These are phyloP conservation scores for Phaffia tasmanica DNA, from an alignment of 768 basidiomycete genomes.

Conservation along the genomic window DNA sequence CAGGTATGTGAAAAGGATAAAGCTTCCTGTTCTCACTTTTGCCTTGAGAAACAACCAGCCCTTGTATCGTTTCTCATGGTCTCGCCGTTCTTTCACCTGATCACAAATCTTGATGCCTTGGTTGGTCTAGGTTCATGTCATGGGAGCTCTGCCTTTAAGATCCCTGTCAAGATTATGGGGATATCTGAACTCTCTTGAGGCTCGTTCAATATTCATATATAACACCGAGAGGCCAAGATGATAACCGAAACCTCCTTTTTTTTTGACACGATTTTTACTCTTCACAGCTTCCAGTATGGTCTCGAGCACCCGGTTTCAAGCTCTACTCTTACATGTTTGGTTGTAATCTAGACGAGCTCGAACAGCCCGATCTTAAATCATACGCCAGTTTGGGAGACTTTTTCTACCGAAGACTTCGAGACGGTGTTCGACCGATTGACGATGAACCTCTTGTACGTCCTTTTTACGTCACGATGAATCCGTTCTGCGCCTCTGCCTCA, in stretches of 20 bases:
- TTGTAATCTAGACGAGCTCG: slow-evolving; percentile 86
- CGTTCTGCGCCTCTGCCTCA: neutral
- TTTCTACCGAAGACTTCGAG: slow-evolving; percentile 79
- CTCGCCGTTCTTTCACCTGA: neutral
- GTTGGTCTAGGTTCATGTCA: slow-evolving; percentile 63
- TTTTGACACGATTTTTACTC: neutral
- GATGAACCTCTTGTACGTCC: slow-evolving; percentile 55
- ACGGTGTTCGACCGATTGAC: slow-evolving; percentile 69
- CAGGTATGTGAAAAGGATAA: slow-evolving; percentile 48
- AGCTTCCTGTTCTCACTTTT: neutral
- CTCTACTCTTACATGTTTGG: slow-evolving; percentile 81
- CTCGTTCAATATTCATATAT: neutral
- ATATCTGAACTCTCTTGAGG: slow-evolving; percentile 77
- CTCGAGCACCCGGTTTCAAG: slow-evolving; percentile 78
- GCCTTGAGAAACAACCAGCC: neutral
- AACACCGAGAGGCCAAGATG: neutral
- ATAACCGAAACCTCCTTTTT: neutral
- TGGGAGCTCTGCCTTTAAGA: slow-evolving; percentile 85
- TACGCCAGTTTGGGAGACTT: slow-evolving; percentile 88
- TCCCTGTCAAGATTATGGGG: slow-evolving; percentile 97
- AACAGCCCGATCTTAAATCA: slow-evolving; percentile 58
- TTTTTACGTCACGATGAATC: neutral
- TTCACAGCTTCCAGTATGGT: slow-evolving; percentile 67
- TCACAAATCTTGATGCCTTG: neutral
- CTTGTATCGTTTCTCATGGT: slow-evolving; percentile 10